Base-by-base conservation (phyloP, 495 filamentous ascomycete species). In the Hypoxylon lienhwacheense region DNA sequence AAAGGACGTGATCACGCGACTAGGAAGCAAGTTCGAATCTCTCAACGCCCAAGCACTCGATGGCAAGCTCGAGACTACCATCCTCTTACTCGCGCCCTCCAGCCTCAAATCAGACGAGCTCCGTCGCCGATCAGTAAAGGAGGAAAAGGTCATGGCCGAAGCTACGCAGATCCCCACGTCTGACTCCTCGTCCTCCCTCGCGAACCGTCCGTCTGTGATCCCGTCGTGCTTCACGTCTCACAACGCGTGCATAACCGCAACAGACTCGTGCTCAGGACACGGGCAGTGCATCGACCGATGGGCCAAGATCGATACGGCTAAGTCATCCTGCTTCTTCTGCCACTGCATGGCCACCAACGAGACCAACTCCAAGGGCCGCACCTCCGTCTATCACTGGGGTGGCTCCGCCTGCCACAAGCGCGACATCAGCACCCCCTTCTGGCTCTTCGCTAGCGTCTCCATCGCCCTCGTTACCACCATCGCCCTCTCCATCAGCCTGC, bases 401-500 rank as follows among this genome's bases (percentile, higher is more conserved):
- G 93, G 93, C 8, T 71, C 82, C 24, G 86, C 86, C 53, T 98
- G 93, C 72, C 86, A 95, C 70, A 98, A 97, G 80, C 84, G 84
- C 64, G 91, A 98, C 68, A 72, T 97, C 35, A 91, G 87, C 70
- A 80, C 84, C 14, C 83, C 83, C 28, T 97, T 98, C 69, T 95
- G 90, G 80, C 70, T 98, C 29, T 75, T 98, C 60, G 75, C 81
- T 4, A 80, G 84, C 3, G 84, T 93, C 31, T 82, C 78, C 5
- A 72, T 95, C 33, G 65, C 81, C 15, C 73, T 90, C 20, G 66
- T 89, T 7, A 70, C 79, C 16, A 71, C 84, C 21, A 64, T 88
- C 3, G 69, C 71, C 11, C 85, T 83, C 69, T 83, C 82, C 5
- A 80, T 98, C 61, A 83, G 86, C 1, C 68, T 95, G 76, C 63